These are phyloP conservation scores for Verticillium zaregamsianum DNA, from an alignment of 2,329 filamentous ascomycete species.

Conservation along the genomic window DNA sequence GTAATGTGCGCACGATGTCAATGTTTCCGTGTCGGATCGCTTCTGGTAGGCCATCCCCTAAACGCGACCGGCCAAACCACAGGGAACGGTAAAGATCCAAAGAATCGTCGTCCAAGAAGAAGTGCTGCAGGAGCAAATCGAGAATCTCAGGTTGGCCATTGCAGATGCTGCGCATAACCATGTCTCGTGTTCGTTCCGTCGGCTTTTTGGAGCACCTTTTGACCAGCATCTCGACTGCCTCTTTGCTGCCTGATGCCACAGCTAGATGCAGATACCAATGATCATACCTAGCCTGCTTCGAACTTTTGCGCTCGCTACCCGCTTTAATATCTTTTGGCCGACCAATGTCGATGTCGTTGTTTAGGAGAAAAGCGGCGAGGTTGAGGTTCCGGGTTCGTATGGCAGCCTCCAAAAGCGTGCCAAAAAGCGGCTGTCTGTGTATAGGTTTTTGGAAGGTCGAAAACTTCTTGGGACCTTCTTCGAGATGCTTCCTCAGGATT, in stretches of 20 bases:
- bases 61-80: no score
- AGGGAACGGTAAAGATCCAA: no score
- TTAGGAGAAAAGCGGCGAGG: neutral
- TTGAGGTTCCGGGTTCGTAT: neutral
- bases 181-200: no score
- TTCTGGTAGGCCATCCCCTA: no score
- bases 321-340: no score
- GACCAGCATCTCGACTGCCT: neutral
- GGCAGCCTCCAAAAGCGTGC: neutral
- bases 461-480: neutral
- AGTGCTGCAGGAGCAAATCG: no score
- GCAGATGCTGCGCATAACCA: no score
- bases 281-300: neutral
- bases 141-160: no score
- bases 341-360: neutral
- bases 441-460: neutral
- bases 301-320: no score
- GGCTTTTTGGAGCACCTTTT: neutral
- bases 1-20: no score
- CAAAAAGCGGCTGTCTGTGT: neutral
- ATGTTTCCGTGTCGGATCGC: no score
- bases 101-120: no score
- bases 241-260: neutral
- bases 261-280: neutral
- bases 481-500: neutral